Evolutionary conservation across 495 filamentous ascomycete species (phyloP).

Genomic region (Penicillium desertorum): DNA sequence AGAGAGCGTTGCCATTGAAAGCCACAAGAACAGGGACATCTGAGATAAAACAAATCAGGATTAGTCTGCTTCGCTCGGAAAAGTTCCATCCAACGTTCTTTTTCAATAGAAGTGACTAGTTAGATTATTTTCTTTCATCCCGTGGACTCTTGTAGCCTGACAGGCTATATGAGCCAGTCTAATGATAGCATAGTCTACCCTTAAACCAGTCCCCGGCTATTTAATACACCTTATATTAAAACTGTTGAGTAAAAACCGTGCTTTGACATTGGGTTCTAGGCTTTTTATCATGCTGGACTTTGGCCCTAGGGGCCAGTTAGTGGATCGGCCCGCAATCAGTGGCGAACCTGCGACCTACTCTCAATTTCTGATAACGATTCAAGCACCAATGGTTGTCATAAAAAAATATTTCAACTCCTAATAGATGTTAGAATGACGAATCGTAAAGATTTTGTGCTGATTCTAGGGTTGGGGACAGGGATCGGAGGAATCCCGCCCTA

Average conservation of each 20-base stretch:
- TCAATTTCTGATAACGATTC: background rate
- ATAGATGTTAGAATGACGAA: background rate
- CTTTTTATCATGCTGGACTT: background rate
- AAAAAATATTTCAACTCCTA: background rate
- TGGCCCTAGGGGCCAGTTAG: background rate
- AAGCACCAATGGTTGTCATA: background rate
- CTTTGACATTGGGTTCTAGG: background rate
- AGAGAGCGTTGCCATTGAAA: too few species aligned
- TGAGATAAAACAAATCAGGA: too few species aligned
- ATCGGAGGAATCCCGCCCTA: background rate
- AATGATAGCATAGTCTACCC: background rate
- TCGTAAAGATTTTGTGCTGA: background rate
- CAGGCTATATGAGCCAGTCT: background rate
- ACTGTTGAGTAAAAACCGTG: background rate
- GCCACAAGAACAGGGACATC: too few species aligned
- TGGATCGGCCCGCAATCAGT: background rate
- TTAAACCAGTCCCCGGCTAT: background rate
- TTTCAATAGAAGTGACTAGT: too few species aligned
- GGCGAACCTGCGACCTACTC: background rate
- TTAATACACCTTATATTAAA: background rate
- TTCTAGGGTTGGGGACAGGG: background rate
- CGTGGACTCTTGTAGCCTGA: too few species aligned
- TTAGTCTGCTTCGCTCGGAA: too few species aligned
- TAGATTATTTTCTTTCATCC: too few species aligned
- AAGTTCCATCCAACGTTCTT: too few species aligned